Evolutionary conservation across 2,329 filamentous ascomycete genomes (phyloP), one percentile per base, ranked within the genome.

Genomic region (Annulohypoxylon truncatum): DNA sequence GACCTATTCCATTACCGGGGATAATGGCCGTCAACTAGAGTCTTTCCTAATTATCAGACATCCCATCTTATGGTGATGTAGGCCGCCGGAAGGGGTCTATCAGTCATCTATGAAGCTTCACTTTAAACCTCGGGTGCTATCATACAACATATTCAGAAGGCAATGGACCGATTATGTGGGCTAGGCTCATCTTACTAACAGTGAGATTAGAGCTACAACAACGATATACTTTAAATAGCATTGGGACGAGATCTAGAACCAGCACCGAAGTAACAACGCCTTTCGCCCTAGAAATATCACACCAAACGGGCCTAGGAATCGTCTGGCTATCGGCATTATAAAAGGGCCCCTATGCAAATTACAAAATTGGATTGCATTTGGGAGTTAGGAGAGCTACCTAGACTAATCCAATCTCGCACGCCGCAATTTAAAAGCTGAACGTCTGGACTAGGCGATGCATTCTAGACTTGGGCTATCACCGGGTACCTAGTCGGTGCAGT

Each of bases 371-470:
- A 47, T 63, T 10, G 31, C 13, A 44, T 20, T 31, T 26, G 44
- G 46, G 40, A 48, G 12, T 9, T 13, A 52, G n/a, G 13, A 15
- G 29, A 47, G 18, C 46, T 60, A 48, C 53, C 40, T 54, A 47
- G 57, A 62, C 40, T 47, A 46, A 60, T 44, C 52, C 60, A 66
- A 53, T 64, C 63, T 65, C 63, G 47, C 47, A 26, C 20, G 53
- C 47, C 56, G 38, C 66, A 71, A 70, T 73, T 72, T 67, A 64
- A 59, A 48, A 63, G 58, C 70, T 67, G 66, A 66, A 67, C 66
- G 57, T 69, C 73, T 74, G 72, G 73, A 74, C 71, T 73, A 65
- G 57, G 65, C 64, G 68, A 63, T 66, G 38, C 61, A 68, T 64
- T 71, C 72, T 70, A 75, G 71, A 71, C 72, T 67, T 38, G 35